phyloP scores from a whole-genome alignment of 176 grass and related monocot genomes.

The Lolium multiflorum region DNA sequence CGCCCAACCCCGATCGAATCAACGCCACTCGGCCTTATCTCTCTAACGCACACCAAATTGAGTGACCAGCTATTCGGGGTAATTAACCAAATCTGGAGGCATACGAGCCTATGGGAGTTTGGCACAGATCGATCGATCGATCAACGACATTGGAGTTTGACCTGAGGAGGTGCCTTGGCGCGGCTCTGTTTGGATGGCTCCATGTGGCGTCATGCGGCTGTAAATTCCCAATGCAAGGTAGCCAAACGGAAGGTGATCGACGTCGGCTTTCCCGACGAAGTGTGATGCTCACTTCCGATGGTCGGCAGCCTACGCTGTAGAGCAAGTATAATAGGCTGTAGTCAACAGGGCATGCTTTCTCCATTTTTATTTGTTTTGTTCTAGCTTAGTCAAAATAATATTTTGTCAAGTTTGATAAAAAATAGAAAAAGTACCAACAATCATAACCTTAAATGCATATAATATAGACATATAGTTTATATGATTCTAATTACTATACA shows the following conservation, averaged over 20 bases:
- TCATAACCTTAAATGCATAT: too few relatives aligned
- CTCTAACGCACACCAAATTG: slow-evolving; percentile 18
- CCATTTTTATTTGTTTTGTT: too few relatives aligned
- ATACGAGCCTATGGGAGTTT: neutral
- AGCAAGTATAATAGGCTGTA: too few relatives aligned
- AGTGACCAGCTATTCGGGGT: slow-evolving; percentile 2
- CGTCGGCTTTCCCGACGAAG: slow-evolving; percentile 26
- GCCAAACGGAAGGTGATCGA: slow-evolving; percentile 20
- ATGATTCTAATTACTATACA: too few relatives aligned
- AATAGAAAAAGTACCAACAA: too few relatives aligned
- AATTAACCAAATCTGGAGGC: slow-evolving; percentile 29
- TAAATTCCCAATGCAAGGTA: slow-evolving; percentile 58
- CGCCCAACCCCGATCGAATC: slow-evolving; percentile 30
- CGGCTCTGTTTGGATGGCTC: slow-evolving; percentile 41
- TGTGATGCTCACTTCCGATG: neutral
- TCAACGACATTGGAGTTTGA: slow-evolving; percentile 45
- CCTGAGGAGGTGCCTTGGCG: slow-evolving; percentile 36
- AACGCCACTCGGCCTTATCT: neutral
- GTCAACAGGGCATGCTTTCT: too few relatives aligned
- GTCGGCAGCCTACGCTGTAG: neutral
- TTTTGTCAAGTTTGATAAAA: too few relatives aligned
- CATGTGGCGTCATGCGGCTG: slow-evolving; percentile 35
- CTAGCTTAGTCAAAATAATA: too few relatives aligned
- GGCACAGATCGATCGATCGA: neutral
- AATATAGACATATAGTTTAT: too few relatives aligned